Evolutionary conservation across 768 basidiomycete species (phyloP).

Genomic region (Lactarius trivialis): DNA sequence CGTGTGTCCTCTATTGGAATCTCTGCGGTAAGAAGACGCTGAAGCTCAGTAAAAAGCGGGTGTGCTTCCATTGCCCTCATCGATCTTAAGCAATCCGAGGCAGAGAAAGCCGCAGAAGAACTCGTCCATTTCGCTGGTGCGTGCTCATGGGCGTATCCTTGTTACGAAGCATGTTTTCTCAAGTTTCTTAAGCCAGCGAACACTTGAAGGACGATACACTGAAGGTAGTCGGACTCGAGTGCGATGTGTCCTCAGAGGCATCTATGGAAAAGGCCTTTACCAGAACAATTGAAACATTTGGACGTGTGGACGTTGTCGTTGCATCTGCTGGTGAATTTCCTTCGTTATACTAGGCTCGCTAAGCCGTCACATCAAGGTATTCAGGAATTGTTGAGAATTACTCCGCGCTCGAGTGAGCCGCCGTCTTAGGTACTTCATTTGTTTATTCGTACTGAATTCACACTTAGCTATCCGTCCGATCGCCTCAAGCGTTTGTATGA

Average conservation of each 20-base stretch:
- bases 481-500: constrained; percentile 80
- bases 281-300: constrained; percentile 55
- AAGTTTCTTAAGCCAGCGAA: constrained; percentile 43
- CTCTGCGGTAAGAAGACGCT: neutral
- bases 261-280: constrained; percentile 70
- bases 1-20: constrained; percentile 41
- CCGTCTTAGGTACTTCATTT: neutral
- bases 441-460: constrained; percentile 1
- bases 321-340: constrained; percentile 73
- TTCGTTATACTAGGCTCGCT: constrained; percentile 9
- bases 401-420: constrained; percentile 69
- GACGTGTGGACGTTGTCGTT: constrained; percentile 75
- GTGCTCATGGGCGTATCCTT: constrained; percentile 30
- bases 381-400: constrained; percentile 85
- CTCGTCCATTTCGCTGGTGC: constrained; percentile 48
- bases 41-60: constrained; percentile 44
- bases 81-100: constrained; percentile 71
- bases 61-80: constrained; percentile 75
- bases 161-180: constrained; percentile 26
- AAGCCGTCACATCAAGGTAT: neutral
- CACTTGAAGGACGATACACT: constrained; percentile 50
- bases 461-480: constrained; percentile 71
- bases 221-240: constrained; percentile 68
- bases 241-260: constrained; percentile 81
- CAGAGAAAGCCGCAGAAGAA: constrained; percentile 60